Percentiles rank a stretch among this genome's conserved stretches.
phyloP scores from a whole-genome alignment of 1,284 basidiomycete genomes.

The Meira nashicola region DNA sequence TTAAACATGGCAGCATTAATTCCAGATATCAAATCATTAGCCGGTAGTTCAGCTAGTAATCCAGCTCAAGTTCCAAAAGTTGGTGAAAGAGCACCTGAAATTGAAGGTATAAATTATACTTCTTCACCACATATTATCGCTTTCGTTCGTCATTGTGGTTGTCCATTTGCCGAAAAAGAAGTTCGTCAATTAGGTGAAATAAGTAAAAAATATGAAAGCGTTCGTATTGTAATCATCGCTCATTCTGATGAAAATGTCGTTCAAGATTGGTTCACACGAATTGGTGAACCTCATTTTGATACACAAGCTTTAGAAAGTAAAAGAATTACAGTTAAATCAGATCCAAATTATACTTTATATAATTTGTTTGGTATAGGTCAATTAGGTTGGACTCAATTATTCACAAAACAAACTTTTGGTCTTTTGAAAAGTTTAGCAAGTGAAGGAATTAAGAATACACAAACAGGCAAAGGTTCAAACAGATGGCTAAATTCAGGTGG shows the following conservation, averaged over 20 bases:
- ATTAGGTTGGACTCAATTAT: conserved; percentile 11
- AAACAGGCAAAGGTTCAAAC: conserved; percentile 13
- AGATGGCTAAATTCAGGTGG: conserved; percentile 23
- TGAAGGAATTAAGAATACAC: conserved; percentile 19
- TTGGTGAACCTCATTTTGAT: conserved; percentile 1
- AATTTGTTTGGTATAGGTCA: conserved; percentile 17
- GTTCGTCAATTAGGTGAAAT: conserved; percentile 12
- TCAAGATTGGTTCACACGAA: conserved; percentile 18
- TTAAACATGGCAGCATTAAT: no score
- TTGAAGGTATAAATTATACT: conserved; percentile 2
- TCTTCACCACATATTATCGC: conserved; percentile 11
- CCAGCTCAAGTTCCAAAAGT: neutral
- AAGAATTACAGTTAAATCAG: conserved; percentile 13
- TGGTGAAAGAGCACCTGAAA: neutral
- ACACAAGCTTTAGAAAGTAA: neutral
- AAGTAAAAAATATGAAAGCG: conserved; percentile 10
- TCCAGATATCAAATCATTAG: no score
- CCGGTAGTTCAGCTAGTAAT: neutral
- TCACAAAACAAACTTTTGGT: conserved; percentile 10
- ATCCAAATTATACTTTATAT: conserved; percentile 16
- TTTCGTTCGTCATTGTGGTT: conserved; percentile 25
- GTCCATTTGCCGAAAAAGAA: conserved; percentile 24
- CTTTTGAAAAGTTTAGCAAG: conserved; percentile 12
- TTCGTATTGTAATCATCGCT: conserved; percentile 18
- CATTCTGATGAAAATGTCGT: conserved; percentile 14